phyloP scores from a whole-genome alignment of 495 filamentous ascomycete species.

The Lepraria neglecta region DNA sequence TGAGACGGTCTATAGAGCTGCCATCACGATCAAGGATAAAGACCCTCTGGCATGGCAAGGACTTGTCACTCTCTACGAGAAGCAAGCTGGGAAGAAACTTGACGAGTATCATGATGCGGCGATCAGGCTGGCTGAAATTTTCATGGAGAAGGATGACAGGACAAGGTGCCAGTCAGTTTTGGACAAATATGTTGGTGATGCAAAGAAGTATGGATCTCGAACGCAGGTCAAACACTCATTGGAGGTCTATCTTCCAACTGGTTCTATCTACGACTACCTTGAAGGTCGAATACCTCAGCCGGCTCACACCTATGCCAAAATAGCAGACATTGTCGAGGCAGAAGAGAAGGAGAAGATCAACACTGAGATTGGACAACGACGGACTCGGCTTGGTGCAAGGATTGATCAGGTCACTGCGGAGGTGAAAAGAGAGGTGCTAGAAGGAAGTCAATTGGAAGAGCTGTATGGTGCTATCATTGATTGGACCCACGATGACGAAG shows the following conservation, averaged over 20 bases:
- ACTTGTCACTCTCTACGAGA: conserved; percentile 78
- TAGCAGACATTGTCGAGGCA: conserved; percentile 77
- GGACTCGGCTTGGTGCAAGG: conserved; percentile 79
- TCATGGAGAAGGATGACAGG: conserved; percentile 55
- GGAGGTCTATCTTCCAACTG: conserved; percentile 66
- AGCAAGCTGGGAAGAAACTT: conserved; percentile 59
- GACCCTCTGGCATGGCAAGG: conserved; percentile 83
- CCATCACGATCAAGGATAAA: conserved; percentile 55
- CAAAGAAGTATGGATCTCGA: conserved; percentile 62
- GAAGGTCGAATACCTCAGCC: conserved; percentile 83
- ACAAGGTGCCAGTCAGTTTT: conserved; percentile 71
- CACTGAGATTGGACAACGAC: conserved; percentile 77
- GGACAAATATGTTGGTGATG: conserved; percentile 69
- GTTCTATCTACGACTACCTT: conserved; percentile 69
- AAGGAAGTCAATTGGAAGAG: conserved; percentile 59
- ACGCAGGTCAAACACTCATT: conserved; percentile 67
- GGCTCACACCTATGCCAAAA: conserved; percentile 67
- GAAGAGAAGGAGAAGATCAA: conserved; percentile 91
- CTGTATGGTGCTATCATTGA: conserved; percentile 78
- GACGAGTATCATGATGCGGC: conserved; percentile 67
- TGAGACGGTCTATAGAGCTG: conserved; percentile 67
- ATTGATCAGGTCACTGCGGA: conserved; percentile 75
- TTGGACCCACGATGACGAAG: conserved; percentile 81
- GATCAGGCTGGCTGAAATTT: conserved; percentile 67
- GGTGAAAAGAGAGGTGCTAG: conserved; percentile 78